Evolutionary conservation across 805 yeast species (phyloP).

Genomic region (Lipomyces starkeyi): DNA sequence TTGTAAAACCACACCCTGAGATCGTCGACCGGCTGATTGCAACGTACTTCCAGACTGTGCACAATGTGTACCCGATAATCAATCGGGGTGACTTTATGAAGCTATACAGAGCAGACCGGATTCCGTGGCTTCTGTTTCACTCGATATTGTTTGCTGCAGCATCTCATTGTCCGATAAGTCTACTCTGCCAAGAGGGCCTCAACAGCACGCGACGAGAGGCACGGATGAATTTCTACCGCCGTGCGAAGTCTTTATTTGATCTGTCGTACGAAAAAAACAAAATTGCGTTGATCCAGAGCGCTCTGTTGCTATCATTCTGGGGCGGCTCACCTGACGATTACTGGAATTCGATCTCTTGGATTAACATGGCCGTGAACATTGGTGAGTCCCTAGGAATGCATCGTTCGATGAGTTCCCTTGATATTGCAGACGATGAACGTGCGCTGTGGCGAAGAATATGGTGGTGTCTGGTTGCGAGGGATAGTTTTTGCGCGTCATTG

Average conservation of each 20-base stretch:
- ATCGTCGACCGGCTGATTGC: slow-evolving; percentile 20
- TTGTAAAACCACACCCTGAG: slow-evolving; percentile 17
- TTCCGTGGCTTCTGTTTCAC: slow-evolving; percentile 28
- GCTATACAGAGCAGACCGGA: slow-evolving; percentile 11
- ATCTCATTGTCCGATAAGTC: slow-evolving; percentile 18
- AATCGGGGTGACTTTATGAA: slow-evolving; percentile 22
- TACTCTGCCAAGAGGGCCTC: slow-evolving; percentile 8
- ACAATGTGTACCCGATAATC: slow-evolving; percentile 29
- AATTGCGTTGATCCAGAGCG: slow-evolving; percentile 18
- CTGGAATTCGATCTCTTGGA: slow-evolving; percentile 34
- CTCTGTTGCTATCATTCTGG: slow-evolving; percentile 32
- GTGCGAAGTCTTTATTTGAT: slow-evolving; percentile 32
- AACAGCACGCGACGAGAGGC: slow-evolving; percentile 31
- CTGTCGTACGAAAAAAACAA: slow-evolving; percentile 29
- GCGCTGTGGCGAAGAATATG: slow-evolving; percentile 23
- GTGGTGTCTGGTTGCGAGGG: slow-evolving; percentile 30
- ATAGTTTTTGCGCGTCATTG: slow-evolving; percentile 25
- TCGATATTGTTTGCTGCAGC: slow-evolving; percentile 29
- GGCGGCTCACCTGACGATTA: slow-evolving; percentile 31
- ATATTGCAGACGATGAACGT: slow-evolving; percentile 22
- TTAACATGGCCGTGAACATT: slow-evolving; percentile 29
- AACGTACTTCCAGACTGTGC: slow-evolving; percentile 28
- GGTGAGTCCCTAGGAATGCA: slow-evolving; percentile 35
- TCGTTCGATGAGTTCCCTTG: slow-evolving; percentile 2
- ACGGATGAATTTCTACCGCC: slow-evolving; percentile 22